A percentile compares a stretch with the other conserved stretches of the same genome.
Evolutionary conservation across 169 alveolate genomes (phyloP).

Genomic region (Cryptosporidium canis): DNA sequence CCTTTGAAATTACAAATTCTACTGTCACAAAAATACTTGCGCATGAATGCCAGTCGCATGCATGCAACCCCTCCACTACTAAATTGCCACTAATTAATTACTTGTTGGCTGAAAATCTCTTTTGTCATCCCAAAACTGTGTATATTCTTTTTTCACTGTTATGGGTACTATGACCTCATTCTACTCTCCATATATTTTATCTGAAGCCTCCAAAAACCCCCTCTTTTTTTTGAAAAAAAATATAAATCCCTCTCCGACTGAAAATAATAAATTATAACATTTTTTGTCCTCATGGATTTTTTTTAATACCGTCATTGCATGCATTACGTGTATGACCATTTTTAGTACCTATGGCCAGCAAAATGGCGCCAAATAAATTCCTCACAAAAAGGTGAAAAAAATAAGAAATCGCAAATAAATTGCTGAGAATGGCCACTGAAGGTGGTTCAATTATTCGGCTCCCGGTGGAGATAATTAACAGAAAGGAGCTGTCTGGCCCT

Average conservation of each 20-base stretch:
- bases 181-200: background rate
- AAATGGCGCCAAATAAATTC: conserved; percentile 36
- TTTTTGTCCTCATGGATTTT: conserved; percentile 16
- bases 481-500: background rate
- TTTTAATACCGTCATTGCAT: conserved; percentile 24
- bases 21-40: background rate
- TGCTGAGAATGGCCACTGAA: background rate
- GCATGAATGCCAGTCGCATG: conserved; percentile 8
- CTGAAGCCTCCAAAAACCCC: background rate
- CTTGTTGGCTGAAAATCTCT: background rate
- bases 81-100: background rate
- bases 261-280: too few relatives aligned
- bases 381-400: background rate
- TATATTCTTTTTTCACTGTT: background rate
- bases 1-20: background rate
- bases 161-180: background rate
- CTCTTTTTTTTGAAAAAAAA: background rate
- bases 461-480: background rate
- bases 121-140: background rate
- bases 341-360: conserved; percentile 19
- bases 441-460: conserved; percentile 7
- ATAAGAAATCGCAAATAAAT: background rate
- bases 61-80: background rate
- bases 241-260: too few relatives aligned
- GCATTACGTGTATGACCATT: conserved; percentile 13